phyloP scores from a whole-genome alignment of 2,329 filamentous ascomycete genomes.

The Purpureocillium takamizusanense region DNA sequence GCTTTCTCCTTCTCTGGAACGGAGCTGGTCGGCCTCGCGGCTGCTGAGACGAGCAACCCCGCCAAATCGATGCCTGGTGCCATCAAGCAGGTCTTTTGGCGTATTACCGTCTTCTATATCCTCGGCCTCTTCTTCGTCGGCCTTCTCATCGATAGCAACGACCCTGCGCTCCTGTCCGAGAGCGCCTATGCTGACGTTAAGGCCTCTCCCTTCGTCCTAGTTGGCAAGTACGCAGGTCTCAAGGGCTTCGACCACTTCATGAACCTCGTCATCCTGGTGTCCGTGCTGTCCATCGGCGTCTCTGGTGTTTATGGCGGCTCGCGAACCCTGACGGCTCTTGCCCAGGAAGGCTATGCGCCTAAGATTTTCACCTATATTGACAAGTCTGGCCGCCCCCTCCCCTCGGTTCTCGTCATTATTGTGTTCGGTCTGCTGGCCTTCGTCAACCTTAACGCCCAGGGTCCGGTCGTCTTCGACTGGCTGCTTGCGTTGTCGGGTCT shows the following conservation, averaged over 20 bases:
- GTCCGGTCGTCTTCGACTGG: constrained; percentile 49
- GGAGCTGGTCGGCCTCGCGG: constrained; percentile 58
- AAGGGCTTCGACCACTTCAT: constrained; percentile 36
- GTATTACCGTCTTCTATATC: constrained; percentile 37
- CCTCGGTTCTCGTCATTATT: constrained; percentile 30
- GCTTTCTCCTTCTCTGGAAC: constrained; percentile 59
- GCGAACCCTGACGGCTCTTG: constrained; percentile 41
- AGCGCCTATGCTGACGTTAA: constrained; percentile 17
- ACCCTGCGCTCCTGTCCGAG: constrained; percentile 27
- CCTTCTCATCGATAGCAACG: constrained; percentile 29
- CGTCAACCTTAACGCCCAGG: constrained; percentile 31
- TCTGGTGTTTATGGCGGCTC: constrained; percentile 43
- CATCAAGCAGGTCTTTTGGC: constrained; percentile 59
- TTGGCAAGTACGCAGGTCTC: constrained; percentile 35
- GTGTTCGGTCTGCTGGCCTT: constrained; percentile 35
- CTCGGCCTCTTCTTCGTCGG: constrained; percentile 35
- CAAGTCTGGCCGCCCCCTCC: constrained; percentile 37
- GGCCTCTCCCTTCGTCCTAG: constrained; percentile 39
- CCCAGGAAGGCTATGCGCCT: constrained; percentile 41
- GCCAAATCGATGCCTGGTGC: constrained; percentile 63
- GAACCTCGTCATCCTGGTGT: constrained; percentile 42
- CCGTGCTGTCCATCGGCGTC: constrained; percentile 42
- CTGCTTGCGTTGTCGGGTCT: constrained; percentile 53
- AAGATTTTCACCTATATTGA: constrained; percentile 42
- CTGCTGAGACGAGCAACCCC: constrained; percentile 56